Percentiles rank a stretch among this genome's conserved stretches.
These are phyloP conservation scores for Exophiala sp. DNA, from an alignment of 2,329 filamentous ascomycete genomes.

Conservation along the genomic window DNA sequence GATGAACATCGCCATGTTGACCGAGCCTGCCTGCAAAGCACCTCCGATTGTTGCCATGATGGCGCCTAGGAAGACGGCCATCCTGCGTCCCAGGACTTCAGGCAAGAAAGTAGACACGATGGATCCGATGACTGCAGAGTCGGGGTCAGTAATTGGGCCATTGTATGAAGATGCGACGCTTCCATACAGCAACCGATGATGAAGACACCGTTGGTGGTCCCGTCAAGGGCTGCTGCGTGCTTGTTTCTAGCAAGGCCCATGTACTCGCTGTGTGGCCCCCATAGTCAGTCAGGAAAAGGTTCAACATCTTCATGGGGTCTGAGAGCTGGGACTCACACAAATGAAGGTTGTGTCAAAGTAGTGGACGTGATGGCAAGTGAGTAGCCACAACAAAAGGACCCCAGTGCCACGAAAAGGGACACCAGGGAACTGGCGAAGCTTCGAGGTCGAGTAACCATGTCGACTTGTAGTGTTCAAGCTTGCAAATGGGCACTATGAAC, in stretches of 20 bases:
- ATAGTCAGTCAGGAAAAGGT: too few species aligned
- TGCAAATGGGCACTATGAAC: too few species aligned
- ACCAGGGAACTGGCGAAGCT: slow-evolving; percentile 12
- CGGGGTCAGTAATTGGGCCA: neutral
- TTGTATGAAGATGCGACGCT: neutral
- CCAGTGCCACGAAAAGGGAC: slow-evolving; percentile 13
- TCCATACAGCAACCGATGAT: neutral
- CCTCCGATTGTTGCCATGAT: slow-evolving; percentile 34
- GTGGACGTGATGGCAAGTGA: slow-evolving; percentile 14
- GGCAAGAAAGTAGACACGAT: neutral
- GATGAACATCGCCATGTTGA: slow-evolving; percentile 13
- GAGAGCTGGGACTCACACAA: slow-evolving; percentile 33
- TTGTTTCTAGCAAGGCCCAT: slow-evolving; percentile 6
- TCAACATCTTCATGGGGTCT: neutral
- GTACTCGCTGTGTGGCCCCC: slow-evolving; percentile 1
- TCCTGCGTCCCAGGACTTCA: slow-evolving; percentile 36
- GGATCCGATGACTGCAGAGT: slow-evolving; percentile 5
- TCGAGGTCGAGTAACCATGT: too few species aligned
- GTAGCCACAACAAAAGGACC: slow-evolving; percentile 16
- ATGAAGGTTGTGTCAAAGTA: slow-evolving; percentile 39
- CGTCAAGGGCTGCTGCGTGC: slow-evolving; percentile 3
- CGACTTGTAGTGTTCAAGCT: too few species aligned
- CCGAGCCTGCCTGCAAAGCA: slow-evolving; percentile 36
- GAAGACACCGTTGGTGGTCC: slow-evolving; percentile 21
- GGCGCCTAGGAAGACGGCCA: slow-evolving; percentile 34